phyloP scores from a whole-genome alignment of 2,329 filamentous ascomycete species.

The Phyllosticta paracitricarpa region DNA sequence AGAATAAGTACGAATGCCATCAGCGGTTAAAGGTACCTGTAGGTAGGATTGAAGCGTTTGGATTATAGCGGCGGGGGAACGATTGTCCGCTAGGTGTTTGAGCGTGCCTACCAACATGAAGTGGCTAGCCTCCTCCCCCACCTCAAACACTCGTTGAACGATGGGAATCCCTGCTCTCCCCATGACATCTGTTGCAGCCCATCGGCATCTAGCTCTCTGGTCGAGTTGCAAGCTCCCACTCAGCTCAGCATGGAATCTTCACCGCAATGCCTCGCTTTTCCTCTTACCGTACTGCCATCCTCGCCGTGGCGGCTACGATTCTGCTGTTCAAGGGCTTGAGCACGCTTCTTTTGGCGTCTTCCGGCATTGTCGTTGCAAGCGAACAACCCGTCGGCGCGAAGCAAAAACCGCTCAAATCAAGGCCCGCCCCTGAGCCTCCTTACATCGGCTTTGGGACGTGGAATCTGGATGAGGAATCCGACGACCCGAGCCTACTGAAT shows the following conservation, averaged over 20 bases:
- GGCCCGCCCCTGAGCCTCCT: conserved; percentile 12
- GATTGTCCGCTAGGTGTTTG: neutral
- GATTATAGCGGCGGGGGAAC: neutral
- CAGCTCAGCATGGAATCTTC: neutral
- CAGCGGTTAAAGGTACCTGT: neutral
- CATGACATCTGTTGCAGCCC: neutral
- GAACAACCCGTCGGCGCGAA: neutral
- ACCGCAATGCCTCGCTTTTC: neutral
- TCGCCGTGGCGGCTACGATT: neutral
- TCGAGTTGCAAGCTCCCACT: neutral
- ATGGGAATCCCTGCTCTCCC: neutral
- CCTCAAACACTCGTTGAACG: neutral
- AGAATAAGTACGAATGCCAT: neutral
- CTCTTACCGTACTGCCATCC: neutral
- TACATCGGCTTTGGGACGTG: conserved; percentile 30
- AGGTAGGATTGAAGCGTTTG: neutral
- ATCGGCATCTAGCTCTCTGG: neutral
- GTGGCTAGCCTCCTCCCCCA: neutral
- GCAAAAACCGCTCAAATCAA: conserved; percentile 3
- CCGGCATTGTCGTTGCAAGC: neutral
- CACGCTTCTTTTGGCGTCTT: neutral
- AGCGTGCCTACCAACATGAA: neutral
- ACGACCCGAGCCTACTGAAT: conserved; percentile 14
- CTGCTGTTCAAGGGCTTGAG: neutral
- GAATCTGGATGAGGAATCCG: conserved; percentile 22